Base-by-base conservation (phyloP, 192 early-diverging fungal species). In the Mortierella alpina region DNA sequence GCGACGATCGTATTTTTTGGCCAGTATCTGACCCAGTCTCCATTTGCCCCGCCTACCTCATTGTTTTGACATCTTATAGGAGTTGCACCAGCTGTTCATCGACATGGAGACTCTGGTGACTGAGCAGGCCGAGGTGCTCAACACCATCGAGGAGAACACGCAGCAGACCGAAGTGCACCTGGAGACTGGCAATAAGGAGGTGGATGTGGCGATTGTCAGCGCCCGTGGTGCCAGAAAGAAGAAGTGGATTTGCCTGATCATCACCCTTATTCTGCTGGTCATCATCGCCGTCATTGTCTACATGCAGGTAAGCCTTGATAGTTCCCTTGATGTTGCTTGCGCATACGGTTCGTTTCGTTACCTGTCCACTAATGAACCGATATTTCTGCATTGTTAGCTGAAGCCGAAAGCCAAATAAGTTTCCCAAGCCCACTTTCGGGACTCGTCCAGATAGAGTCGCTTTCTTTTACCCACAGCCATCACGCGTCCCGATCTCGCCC, bases 101-200 rank as follows among this genome's bases (percentile, higher is more conserved):
- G 95, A 96, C 73, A 95, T 96, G 94, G 86, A 94, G 48, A 93
- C 95, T 50, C 73, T 96, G 22, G 92, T 96, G 5, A 87, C 88
- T n/a, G 87, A 89, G 17, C 95, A 96, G 73, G 95, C 90, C 44
- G 91, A 92, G 60, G 70, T 90, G 42, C 63, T 96, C 20, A 88
- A 91, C 62, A 84, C 91, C 57, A 94, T 96, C 40, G 94, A 94
- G 71, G 80, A 84, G 17, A 84, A 93, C 71, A 86, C 92, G 1
- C 78, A 89, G n/a, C 85, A 92, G 62, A 89, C 91, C 1, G 87
- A 88, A 2, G 72, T 90, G 8, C 83, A 96, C 23, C 78, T 91
- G 13, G 93, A 95, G 59, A 72, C 83, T n/a, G 93, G 93, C 39
- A 88, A 88, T 20, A 50, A 89, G 18, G 86, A 89, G 20, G 77